Conservation (phyloP, 176 grass and related monocot species). For the Secale cereale region DNA sequence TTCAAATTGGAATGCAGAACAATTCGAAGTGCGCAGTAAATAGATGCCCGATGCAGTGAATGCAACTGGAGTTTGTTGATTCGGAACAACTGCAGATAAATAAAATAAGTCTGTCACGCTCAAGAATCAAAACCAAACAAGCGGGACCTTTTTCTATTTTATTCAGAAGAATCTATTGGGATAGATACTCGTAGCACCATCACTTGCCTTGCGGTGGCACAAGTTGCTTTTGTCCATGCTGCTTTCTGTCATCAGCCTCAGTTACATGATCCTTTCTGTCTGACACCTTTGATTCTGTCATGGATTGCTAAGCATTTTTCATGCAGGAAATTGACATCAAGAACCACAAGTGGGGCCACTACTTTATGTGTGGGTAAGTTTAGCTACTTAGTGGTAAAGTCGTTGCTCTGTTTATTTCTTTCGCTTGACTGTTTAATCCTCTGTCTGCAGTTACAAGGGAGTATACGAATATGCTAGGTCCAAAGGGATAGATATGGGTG, state of each 20-base stretch:
- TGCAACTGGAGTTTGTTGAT: not conserved
- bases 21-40: not conserved
- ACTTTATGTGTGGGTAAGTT: constrained; percentile 96
- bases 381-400: not conserved
- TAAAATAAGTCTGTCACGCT: not conserved
- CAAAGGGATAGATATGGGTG: constrained; percentile 64
- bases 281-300: not conserved
- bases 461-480: constrained; percentile 72
- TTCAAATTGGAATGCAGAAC: not conserved
- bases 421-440: not conserved
- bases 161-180: not conserved
- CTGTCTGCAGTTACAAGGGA: constrained; percentile 77
- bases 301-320: constrained; percentile 14
- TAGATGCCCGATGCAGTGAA: not conserved
- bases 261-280: not conserved
- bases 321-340: constrained; percentile 89
- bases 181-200: not conserved
- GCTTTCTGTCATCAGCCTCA: not conserved
- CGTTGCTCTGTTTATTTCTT: not conserved
- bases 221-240: not conserved
- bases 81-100: not conserved
- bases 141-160: not conserved
- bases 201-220: no score
- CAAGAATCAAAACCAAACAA: not conserved
- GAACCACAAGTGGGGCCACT: constrained; percentile 97